Percentiles rank a stretch among this genome's conserved stretches.
Evolutionary conservation across 2,329 filamentous ascomycete genomes (phyloP).

Genomic region (Xylaria hypoxylon): DNA sequence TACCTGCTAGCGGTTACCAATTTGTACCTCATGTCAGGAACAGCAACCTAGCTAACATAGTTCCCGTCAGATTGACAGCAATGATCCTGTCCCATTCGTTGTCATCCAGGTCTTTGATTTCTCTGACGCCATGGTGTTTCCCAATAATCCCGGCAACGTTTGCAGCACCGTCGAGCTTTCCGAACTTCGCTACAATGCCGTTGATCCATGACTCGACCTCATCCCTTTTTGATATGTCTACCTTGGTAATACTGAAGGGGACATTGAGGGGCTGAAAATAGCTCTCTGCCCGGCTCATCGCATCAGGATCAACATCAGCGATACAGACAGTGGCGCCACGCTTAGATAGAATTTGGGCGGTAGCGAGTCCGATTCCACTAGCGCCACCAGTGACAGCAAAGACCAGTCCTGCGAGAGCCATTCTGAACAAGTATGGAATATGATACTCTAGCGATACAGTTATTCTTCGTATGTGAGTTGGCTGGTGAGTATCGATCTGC

Average conservation of each 20-base stretch:
- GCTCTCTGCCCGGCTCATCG: constrained; percentile 44
- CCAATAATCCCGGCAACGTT: constrained; percentile 66
- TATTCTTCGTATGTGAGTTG: constrained; percentile 14
- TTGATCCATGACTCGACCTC: constrained; percentile 65
- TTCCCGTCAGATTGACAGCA: constrained; percentile 62
- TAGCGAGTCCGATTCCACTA: constrained; percentile 53
- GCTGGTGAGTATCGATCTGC: constrained; percentile 8
- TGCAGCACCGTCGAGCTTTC: constrained; percentile 65
- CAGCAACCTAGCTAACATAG: constrained; percentile 52
- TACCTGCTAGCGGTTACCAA: constrained; percentile 48
- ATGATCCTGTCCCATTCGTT: constrained; percentile 63
- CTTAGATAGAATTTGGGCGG: constrained; percentile 49
- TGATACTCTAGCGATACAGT: constrained; percentile 4
- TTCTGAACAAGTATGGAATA: constrained; percentile 25
- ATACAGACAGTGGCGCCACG: constrained; percentile 50
- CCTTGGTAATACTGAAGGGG: constrained; percentile 52
- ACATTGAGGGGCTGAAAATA: constrained; percentile 46
- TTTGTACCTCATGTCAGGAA: constrained; percentile 5
- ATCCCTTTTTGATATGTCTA: constrained; percentile 61
- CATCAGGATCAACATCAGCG: constrained; percentile 48
- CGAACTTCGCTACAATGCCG: constrained; percentile 60
- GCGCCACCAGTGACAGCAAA: constrained; percentile 58
- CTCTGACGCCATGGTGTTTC: constrained; percentile 55
- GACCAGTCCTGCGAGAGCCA: constrained; percentile 50
- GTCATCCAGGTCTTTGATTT: constrained; percentile 59